Evolutionary conservation across 1,139 yeast species (phyloP), one percentile per base, ranked within the genome.

Genomic region (Magnusiomyces suaveolens): DNA sequence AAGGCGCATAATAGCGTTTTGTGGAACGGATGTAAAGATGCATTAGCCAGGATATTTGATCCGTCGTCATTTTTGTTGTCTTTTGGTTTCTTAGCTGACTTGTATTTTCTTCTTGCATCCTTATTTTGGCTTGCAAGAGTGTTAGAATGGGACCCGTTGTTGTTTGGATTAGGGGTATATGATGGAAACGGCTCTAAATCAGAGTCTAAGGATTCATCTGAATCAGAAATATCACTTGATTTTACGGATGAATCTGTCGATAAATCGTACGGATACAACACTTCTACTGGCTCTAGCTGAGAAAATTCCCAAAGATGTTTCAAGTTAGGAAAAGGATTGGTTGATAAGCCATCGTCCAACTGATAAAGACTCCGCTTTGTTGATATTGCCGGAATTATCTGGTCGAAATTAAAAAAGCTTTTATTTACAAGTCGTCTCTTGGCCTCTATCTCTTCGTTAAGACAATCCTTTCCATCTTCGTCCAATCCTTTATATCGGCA

Each of bases 1-100:
- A 86, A 74, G 23, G 81, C 75, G 44, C 76, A 75, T 36, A 84
- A 70, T 23, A 87, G 72, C 53, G 74, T 75, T 32, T 79, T 74
- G 57, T 75, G 71, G 1, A 78, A 69, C 29, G 72, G 71, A 56
- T 75, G 77, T 26, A 70, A 52, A 16, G 64, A 57, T 24, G 64
- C 59, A 43, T 51, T 48, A 6, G 69, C 14, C 14, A 32, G 14
- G n/a, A n/a, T n/a, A n/a, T n/a, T n/a, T n/a, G n/a, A n/a, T n/a
- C n/a, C n/a, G n/a, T n/a, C n/a, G n/a, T n/a, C n/a, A n/a, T n/a
- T n/a, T n/a, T n/a, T n/a, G n/a, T n/a, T n/a, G n/a, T n/a, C n/a
- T n/a, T n/a, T n/a, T n/a, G n/a, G n/a, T n/a, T n/a, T n/a, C n/a
- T n/a, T n/a, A n/a, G n/a, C n/a, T n/a, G n/a, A n/a, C n/a, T n/a